These are phyloP conservation scores for Dorcoceras hygrometricum DNA, from an alignment of 257 asterid genomes.

Conservation along the genomic window DNA sequence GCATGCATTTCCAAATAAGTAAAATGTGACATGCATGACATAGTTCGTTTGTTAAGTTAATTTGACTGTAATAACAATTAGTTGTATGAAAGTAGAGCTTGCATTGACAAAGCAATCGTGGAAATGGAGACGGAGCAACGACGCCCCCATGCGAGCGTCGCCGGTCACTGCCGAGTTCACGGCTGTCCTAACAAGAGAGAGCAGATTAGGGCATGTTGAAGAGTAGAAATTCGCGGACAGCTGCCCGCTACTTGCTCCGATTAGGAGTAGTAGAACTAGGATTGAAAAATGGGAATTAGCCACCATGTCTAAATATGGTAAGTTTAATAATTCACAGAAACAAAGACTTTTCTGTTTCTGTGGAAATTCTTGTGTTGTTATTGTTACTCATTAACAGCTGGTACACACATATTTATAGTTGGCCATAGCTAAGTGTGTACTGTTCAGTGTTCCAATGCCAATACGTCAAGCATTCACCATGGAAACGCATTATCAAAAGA, in stretches of 20 bases:
- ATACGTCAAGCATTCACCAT: conserved; percentile 24
- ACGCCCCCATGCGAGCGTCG: conserved; percentile 57
- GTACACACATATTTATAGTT: conserved; percentile 43
- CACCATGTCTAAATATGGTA: conserved; percentile 21
- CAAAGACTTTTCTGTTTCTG: background rate
- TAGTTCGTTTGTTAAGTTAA: no score
- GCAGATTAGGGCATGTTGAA: conserved; percentile 48
- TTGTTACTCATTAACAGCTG: conserved; percentile 11
- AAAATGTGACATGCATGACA: no score
- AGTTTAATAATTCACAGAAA: background rate
- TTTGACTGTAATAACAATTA: no score
- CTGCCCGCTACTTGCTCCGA: conserved; percentile 45
- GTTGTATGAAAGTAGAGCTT: conserved; percentile 6
- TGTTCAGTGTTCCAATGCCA: background rate
- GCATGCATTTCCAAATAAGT: background rate
- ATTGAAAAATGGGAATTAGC: background rate
- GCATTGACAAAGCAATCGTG: conserved; percentile 58
- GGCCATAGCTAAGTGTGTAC: conserved; percentile 13
- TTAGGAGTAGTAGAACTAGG: conserved; percentile 29
- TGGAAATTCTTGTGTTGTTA: conserved; percentile 10
- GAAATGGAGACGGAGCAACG: conserved; percentile 56
- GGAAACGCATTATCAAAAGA: background rate
- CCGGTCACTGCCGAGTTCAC: conserved; percentile 41
- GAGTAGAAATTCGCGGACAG: conserved; percentile 51
- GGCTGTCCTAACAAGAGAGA: conserved; percentile 37